Base-by-base conservation (phyloP, 192 early-diverging fungal genomes). In the Chytriomyces sp. region DNA sequence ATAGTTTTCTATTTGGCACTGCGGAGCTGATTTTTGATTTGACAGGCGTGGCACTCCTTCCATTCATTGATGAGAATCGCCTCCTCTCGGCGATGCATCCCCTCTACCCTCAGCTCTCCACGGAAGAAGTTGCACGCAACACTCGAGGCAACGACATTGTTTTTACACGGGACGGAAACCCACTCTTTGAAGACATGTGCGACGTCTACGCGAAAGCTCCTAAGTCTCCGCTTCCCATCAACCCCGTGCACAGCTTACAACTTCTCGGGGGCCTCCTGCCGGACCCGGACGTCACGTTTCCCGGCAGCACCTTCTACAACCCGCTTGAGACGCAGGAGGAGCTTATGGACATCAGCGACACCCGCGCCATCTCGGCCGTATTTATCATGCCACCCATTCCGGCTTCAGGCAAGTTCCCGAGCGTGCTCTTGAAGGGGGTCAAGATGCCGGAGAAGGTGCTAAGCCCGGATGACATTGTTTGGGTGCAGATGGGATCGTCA, bases 41-140 rank as follows among this genome's bases (percentile, higher is more conserved):
- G 36, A 38, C 54, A 77, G 77, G 81, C 7, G 90, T 99, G n/a
- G 95, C 98, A n/a, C 88, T 93, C 55, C 91, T 99, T 56, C 92
- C 96, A 12, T 99, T 99, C 77, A 98, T 98, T 64, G 94, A 99
- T 59, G 87, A 94, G 71, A 78, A 88, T n/a, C 85, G 94, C 57
- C 85, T 99, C 38, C 77, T 93, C 58, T 72, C 82, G 10, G 96
- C 94, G 0, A 92, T 99, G 87, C 76, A 82, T 40, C 80, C 83
- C 10, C 53, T 59, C 28, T 85, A 87, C 65, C 36, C 52, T 2
- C 55, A 54, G 28, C 61, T 88, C 36, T 75, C 77, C 3, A 75
- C 72, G 44, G 86, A 85, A 39, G 84, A 88, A 73, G 54, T 58
- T 2, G 5, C 17, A 7, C 60, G 85, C 12, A 86, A 86, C 59